phyloP scores from a whole-genome alignment of 495 filamentous ascomycete species.

The Hypomontagnella submonticulosa region DNA sequence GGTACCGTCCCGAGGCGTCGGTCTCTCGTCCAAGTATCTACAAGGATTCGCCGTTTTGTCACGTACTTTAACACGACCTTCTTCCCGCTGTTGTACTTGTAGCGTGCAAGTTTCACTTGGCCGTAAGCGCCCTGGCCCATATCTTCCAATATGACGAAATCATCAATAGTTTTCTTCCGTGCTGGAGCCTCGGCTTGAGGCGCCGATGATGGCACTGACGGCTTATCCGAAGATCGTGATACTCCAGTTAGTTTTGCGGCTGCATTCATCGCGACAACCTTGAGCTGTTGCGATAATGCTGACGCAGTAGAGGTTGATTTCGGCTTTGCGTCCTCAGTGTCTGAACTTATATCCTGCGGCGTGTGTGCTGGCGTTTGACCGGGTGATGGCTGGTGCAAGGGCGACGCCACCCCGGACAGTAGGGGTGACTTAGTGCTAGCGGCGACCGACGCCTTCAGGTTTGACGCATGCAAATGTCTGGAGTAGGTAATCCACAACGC shows the following conservation, averaged over 20 bases:
- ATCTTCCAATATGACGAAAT: slow-evolving; percentile 94
- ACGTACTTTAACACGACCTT: slow-evolving; percentile 98
- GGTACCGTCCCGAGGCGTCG: slow-evolving; percentile 95
- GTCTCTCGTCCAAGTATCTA: slow-evolving; percentile 98
- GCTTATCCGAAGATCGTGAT: slow-evolving; percentile 50
- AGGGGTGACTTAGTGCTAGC: slow-evolving; percentile 68
- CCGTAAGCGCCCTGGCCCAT: slow-evolving; percentile 99
- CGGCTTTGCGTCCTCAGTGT: slow-evolving; percentile 54
- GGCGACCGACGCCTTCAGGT: slow-evolving; percentile 52
- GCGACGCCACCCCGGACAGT: slow-evolving; percentile 69
- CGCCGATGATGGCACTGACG: slow-evolving; percentile 39
- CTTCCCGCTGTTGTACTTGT: slow-evolving; percentile 77
- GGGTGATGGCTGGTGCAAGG: slow-evolving; percentile 80
- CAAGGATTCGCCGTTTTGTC: slow-evolving; percentile 94
- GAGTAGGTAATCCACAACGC: slow-evolving; percentile 98
- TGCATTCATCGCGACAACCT: slow-evolving; percentile 69
- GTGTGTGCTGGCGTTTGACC: slow-evolving; percentile 70
- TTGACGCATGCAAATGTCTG: slow-evolving; percentile 82
- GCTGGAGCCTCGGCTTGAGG: slow-evolving; percentile 41
- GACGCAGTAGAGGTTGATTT: slow-evolving; percentile 58
- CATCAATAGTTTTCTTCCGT: slow-evolving; percentile 82
- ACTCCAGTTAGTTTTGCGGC: slow-evolving; percentile 60
- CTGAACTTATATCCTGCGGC: slow-evolving; percentile 63
- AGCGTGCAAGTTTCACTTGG: slow-evolving; percentile 94
- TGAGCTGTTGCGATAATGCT: slow-evolving; percentile 79